Percentiles rank a stretch among this genome's conserved stretches.
Conservation (phyloP, 306 rosid genomes). For the Nissolia schottii region DNA sequence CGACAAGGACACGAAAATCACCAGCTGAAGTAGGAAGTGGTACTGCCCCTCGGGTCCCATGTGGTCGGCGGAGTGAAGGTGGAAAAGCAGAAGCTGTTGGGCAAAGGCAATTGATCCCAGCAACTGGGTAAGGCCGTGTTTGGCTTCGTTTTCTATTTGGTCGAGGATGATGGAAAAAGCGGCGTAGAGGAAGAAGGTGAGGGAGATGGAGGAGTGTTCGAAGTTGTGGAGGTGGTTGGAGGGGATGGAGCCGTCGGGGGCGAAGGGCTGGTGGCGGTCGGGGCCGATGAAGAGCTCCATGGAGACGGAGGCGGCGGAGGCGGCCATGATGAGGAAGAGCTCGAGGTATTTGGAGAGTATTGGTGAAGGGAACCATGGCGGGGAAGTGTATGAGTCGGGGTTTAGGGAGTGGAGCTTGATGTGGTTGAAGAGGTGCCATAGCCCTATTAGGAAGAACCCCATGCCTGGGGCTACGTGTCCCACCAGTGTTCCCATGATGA, state of each 20-base stretch:
- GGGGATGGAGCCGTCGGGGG: conserved; percentile 71
- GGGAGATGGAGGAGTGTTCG: conserved; percentile 73
- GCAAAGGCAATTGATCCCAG: conserved; percentile 59
- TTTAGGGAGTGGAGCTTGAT: conserved; percentile 51
- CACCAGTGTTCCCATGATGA: conserved; percentile 58
- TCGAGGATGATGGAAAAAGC: conserved; percentile 52
- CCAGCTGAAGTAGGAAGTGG: conserved; percentile 54
- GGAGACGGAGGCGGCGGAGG: conserved; percentile 42
- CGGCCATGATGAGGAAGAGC: conserved; percentile 54
- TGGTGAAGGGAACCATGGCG: conserved; percentile 65
- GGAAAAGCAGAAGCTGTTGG: conserved; percentile 69
- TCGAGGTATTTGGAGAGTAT: conserved; percentile 51
- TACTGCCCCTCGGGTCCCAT: conserved; percentile 80
- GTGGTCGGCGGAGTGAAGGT: conserved; percentile 77
- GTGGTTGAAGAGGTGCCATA: conserved; percentile 88
- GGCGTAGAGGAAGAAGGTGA: conserved; percentile 55
- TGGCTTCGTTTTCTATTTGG: not conserved
- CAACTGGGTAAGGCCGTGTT: conserved; percentile 42
- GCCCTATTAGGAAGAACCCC: conserved; percentile 64
- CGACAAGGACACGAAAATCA: conserved; percentile 36
- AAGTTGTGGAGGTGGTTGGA: conserved; percentile 81
- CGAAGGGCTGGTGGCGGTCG: conserved; percentile 58
- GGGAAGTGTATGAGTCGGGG: conserved; percentile 40
- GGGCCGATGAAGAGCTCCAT: conserved; percentile 87
- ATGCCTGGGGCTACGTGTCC: conserved; percentile 87